These are phyloP conservation scores for Globisporangium barbulae DNA, from an alignment of 352 stramenopile species.

Conservation along the genomic window DNA sequence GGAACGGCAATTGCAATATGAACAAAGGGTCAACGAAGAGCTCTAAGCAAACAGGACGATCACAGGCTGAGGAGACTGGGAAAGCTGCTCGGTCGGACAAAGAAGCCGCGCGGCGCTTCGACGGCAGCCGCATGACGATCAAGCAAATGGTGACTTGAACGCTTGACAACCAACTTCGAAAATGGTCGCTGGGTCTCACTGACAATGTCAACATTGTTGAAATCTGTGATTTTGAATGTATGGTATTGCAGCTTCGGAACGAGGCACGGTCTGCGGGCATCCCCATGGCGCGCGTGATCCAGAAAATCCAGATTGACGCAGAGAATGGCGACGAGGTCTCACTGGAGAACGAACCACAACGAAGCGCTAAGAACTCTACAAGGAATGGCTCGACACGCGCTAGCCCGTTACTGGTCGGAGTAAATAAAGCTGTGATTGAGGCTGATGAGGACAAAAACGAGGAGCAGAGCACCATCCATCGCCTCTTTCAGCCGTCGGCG, in stretches of 20 bases:
- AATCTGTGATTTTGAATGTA: not conserved
- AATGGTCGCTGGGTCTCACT: not conserved
- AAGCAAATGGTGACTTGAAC: slow-evolving; percentile 37
- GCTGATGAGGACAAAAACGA: not conserved
- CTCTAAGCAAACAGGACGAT: not conserved
- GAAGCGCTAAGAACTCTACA: not conserved
- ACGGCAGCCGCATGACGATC: slow-evolving; percentile 66
- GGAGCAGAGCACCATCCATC: slow-evolving; percentile 13
- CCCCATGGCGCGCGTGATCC: slow-evolving; percentile 32
- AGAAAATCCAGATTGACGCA: slow-evolving; percentile 52
- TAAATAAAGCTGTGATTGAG: not conserved
- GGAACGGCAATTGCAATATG: not conserved
- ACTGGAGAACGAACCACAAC: not conserved
- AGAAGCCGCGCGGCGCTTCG: slow-evolving; percentile 29
- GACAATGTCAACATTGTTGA: not conserved
- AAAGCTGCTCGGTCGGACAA: not conserved
- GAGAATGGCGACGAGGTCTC: slow-evolving; percentile 33
- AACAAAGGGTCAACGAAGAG: not conserved
- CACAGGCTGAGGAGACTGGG: not conserved
- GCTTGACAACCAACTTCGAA: not conserved
- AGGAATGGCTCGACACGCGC: not conserved
- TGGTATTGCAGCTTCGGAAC: slow-evolving; percentile 26
- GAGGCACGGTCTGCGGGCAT: slow-evolving; percentile 41
- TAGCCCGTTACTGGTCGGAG: not conserved
- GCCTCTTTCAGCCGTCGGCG: slow-evolving; percentile 6